phyloP scores from a whole-genome alignment of 2,329 filamentous ascomycete species.

The Fonsecaea pedrosoi region DNA sequence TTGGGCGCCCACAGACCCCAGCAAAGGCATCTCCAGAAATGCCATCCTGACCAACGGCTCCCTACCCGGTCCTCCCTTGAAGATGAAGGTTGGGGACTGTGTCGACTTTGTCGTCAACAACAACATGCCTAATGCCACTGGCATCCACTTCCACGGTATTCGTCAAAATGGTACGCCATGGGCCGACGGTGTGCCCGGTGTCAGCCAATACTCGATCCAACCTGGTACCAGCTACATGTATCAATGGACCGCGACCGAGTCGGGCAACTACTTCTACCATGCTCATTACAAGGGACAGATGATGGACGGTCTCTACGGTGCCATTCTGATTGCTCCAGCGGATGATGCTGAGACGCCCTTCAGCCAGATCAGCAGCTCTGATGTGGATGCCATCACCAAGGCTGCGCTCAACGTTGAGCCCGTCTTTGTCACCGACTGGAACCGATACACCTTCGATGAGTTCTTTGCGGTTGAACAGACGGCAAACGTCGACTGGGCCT shows the following conservation, averaged over 20 bases:
- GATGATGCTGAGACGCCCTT: constrained; percentile 56
- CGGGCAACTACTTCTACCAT: constrained; percentile 71
- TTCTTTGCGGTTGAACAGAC: constrained; percentile 45
- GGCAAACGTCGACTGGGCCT: constrained; percentile 54
- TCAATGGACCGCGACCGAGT: constrained; percentile 56
- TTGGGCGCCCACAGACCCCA: constrained; percentile 49
- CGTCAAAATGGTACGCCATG: constrained; percentile 76
- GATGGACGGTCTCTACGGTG: constrained; percentile 71
- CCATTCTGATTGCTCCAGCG: constrained; percentile 63
- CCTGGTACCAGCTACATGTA: constrained; percentile 70
- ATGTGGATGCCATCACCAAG: constrained; percentile 54
- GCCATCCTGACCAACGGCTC: constrained; percentile 75
- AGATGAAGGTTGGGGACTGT: constrained; percentile 75
- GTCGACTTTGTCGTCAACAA: constrained; percentile 74
- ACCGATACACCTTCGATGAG: constrained; percentile 60
- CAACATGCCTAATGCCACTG: constrained; percentile 67
- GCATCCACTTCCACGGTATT: constrained; percentile 79
- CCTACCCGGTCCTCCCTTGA: constrained; percentile 75
- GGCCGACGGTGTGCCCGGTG: constrained; percentile 74
- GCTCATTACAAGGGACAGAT: constrained; percentile 70
- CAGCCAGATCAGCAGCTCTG: constrained; percentile 52
- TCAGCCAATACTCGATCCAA: constrained; percentile 71
- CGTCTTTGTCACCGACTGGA: constrained; percentile 64
- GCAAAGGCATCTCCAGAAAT: constrained; percentile 53
- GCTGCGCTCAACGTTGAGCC: constrained; percentile 59